Percentiles rank a stretch among this genome's conserved stretches.
Evolutionary conservation across 495 filamentous ascomycete genomes (phyloP).

Genomic region (Daldinia vernicosa): DNA sequence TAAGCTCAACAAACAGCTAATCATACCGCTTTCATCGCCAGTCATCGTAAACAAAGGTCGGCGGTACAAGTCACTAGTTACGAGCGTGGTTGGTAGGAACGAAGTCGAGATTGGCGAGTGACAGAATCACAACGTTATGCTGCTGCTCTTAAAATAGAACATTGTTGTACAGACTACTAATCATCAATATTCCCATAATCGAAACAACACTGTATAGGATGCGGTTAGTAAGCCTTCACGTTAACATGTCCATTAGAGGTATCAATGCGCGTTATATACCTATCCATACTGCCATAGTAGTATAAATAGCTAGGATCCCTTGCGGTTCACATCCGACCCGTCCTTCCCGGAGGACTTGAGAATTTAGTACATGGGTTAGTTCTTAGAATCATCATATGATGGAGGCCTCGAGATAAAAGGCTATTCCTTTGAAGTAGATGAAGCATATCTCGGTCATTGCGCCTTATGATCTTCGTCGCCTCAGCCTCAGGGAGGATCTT

Average conservation of each 20-base stretch:
- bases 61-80: background rate
- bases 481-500: background rate
- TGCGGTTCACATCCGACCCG: background rate
- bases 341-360: background rate
- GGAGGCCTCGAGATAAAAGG: background rate
- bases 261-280: background rate
- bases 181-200: background rate
- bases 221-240: background rate
- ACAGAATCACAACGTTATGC: background rate
- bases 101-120: background rate
- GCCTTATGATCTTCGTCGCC: conserved; percentile 1
- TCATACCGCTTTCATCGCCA: background rate
- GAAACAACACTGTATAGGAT: background rate
- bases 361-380: background rate
- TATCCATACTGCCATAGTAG: too few relatives aligned
- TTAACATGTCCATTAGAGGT: background rate
- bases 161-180: background rate
- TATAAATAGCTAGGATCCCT: background rate
- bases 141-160: background rate
- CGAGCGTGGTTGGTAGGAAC: background rate
- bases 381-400: background rate
- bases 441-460: background rate
- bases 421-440: background rate
- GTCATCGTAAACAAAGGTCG: background rate
- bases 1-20: background rate